Percentiles rank a stretch among this genome's conserved stretches.
Conservation (phyloP, 2,329 filamentous ascomycete species). For the Diaporthe helianthi region DNA sequence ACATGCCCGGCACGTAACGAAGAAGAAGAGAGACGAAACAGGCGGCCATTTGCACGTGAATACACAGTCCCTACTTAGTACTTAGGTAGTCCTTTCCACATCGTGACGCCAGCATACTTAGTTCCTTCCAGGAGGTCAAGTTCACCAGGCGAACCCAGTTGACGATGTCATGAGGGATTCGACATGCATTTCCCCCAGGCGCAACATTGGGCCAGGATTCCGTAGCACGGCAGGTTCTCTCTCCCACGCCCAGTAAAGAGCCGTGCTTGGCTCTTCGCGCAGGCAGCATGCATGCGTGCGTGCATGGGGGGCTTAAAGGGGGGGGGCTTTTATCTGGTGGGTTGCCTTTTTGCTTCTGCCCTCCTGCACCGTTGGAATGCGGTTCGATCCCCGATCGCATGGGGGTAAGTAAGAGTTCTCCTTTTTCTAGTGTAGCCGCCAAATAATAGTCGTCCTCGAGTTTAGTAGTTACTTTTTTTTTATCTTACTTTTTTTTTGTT, state of each 20-base stretch:
- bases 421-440: constrained; percentile 15
- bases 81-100: too few species aligned
- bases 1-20: too few species aligned
- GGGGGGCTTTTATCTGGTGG: too few species aligned
- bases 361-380: constrained; percentile 19
- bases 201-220: constrained; percentile 28
- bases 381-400: constrained; percentile 1
- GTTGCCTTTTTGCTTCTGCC: neutral
- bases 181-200: constrained; percentile 15
- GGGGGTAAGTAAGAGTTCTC: neutral
- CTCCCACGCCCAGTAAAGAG: neutral
- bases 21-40: too few species aligned
- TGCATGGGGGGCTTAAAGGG: too few species aligned
- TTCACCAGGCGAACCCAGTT: neutral
- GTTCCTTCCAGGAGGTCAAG: neutral
- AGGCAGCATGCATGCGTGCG: too few species aligned
- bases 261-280: constrained; percentile 3
- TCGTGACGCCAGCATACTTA: neutral
- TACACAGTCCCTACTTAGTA: too few species aligned
- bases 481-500: neutral
- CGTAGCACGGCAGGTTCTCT: constrained; percentile 3
- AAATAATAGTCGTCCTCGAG: neutral
- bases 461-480: neutral
- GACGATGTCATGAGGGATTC: constrained; percentile 23
- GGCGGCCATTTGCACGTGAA: too few species aligned